Evolutionary conservation across 192 early-diverging fungal genomes (phyloP).

Genomic region (Coemansia reversa): DNA sequence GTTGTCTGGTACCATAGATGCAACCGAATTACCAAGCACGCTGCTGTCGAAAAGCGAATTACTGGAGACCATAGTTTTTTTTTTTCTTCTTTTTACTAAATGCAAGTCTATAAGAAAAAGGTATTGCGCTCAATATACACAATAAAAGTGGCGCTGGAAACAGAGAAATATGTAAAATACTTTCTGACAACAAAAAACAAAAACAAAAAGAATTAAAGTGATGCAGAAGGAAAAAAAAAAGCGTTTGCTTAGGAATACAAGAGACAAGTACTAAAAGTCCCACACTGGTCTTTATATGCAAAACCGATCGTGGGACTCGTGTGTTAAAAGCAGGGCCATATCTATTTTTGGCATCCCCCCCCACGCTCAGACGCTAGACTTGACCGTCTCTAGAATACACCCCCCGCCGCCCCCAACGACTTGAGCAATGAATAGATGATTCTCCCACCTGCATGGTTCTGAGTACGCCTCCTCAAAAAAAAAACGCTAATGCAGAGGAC

Average conservation of each 20-base stretch:
- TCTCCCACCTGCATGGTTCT: background rate
- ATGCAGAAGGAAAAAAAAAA: background rate
- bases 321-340: background rate
- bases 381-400: background rate
- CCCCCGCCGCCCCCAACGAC: background rate
- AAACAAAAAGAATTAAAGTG: background rate
- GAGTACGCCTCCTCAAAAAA: background rate
- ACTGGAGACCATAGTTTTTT: slow-evolving; percentile 32
- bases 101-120: background rate
- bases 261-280: background rate
- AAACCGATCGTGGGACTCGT: background rate
- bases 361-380: background rate
- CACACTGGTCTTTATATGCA: background rate
- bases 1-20: slow-evolving; percentile 60
- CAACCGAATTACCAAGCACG: slow-evolving; percentile 70
- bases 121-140: background rate
- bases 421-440: background rate
- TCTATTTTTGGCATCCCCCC: background rate
- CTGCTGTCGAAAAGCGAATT: slow-evolving; percentile 41
- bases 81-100: too few species aligned
- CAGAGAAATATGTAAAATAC: background rate
- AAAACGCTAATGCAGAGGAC: background rate
- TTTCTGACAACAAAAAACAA: background rate
- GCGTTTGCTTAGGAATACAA: background rate
- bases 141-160: slow-evolving; percentile 2